Evolutionary conservation across 1,284 basidiomycete genomes (phyloP), one percentile per base, ranked within the genome.

Genomic region (Pascua sp.): DNA sequence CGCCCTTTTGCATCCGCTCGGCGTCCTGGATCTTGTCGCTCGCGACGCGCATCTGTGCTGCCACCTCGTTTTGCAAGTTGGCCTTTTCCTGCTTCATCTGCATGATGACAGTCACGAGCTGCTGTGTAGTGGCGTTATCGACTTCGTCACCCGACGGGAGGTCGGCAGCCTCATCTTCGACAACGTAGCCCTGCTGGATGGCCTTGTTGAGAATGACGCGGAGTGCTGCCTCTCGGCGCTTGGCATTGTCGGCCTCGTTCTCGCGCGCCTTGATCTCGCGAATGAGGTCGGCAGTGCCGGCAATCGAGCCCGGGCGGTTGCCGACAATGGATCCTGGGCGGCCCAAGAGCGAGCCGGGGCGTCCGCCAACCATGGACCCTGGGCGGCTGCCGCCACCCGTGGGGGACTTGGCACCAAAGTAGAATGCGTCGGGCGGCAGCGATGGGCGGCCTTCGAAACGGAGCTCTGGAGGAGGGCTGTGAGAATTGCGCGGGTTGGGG

Each of bases 141-240:
- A 56, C 11, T 5, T 53, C 32, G 13, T 55, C 51, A 8, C 37
- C 42, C 2, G 51, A 38, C 13, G 49, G 49, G 49, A 63, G 67
- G 55, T 66, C 69, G 24, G 65, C 71, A 11, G 63, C 61, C 8
- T 66, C 67, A 51, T 85, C 85, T 5, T 84, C 80, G 66, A 88
- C 84, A 36, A 91, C 81, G 75, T 89, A 97, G 12, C 94, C 95
- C 57, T 89, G 82, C 56, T 86, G 85, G 38, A 85, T 81, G 0
- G 94, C 93, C 67, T 88, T 86, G 9, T 81, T 78, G 48, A 98
- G 79, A 7, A 90, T 87, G 43, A 88, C 86, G 72, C 86, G 87
- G 85, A 97, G 87, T 86, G 94, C 96, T 32, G 81, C 80, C 77
- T 93, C 87, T 62, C 90, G 85, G 69, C 86, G 87, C 80, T 84